Conservation (phyloP, 2,329 filamentous ascomycete species). For the Talaromyces sp. region DNA sequence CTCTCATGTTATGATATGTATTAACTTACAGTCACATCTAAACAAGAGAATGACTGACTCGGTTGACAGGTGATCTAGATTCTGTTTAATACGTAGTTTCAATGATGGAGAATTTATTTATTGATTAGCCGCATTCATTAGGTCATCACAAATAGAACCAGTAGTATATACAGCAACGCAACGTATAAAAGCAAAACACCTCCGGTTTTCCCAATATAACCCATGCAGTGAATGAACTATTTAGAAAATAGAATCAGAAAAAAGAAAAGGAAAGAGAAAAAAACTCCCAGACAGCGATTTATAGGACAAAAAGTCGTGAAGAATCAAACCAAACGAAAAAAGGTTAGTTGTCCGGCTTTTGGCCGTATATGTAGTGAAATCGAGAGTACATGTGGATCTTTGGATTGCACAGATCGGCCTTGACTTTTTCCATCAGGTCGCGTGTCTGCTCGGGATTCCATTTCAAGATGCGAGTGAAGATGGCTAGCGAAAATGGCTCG, state of each 20-base stretch:
- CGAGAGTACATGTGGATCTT: slow-evolving; percentile 22
- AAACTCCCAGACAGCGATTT: not conserved
- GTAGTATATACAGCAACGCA: not conserved
- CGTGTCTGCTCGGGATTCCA: slow-evolving; percentile 24
- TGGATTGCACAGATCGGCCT: slow-evolving; percentile 24
- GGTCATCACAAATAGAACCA: not conserved
- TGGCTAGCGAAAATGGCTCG: slow-evolving; percentile 18
- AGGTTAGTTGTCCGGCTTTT: slow-evolving; percentile 8
- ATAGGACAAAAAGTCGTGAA: not conserved
- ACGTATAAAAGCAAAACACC: not conserved
- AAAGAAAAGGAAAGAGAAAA: too few relatives aligned
- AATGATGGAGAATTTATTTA: too few relatives aligned
- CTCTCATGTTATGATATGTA: not conserved
- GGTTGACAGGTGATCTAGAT: not conserved
- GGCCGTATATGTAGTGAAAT: slow-evolving; percentile 12
- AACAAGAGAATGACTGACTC: not conserved
- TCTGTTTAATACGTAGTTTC: not conserved
- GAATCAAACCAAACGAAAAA: not conserved
- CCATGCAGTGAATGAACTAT: not conserved
- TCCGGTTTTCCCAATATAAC: not conserved
- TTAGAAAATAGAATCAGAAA: not conserved
- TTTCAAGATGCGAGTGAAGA: slow-evolving; percentile 22
- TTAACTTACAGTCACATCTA: not conserved
- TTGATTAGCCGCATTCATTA: not conserved
- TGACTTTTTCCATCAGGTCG: slow-evolving; percentile 25